Evolutionary conservation across 2,329 filamentous ascomycete species (phyloP), one percentile per base, ranked within the genome.

Genomic region (Trichoderma citrinoviride): DNA sequence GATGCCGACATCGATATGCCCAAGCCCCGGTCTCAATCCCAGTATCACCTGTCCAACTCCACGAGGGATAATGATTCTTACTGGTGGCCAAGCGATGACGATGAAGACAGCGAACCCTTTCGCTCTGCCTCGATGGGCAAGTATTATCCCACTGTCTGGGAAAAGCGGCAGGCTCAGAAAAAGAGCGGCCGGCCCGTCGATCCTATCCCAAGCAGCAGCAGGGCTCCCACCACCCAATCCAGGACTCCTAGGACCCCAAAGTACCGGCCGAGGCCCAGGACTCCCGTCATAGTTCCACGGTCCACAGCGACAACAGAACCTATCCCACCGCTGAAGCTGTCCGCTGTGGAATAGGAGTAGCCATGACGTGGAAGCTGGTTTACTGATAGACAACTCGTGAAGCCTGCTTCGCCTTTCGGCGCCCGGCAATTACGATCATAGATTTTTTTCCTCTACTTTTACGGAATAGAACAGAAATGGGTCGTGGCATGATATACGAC

Each of bases 91-190:
- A 61, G 57, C 57, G 47, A 52, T 29, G 49, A 52, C 17, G 57
- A 61, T 19, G 58, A 53, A 37, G 58, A 53, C 14, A 50, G 37
- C 21, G 58, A 61, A 5, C 47, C 40, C 12, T 53, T 50, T 33
- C 27, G 41, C 19, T 74, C 79, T 4, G 74, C 86, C 37, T 83
- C 85, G 0, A 78, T 86, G 75, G 86, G 86, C 25, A 88, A 87
- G 74, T 88, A 88, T 70, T 87, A 88, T 65, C 86, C 86, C 0
- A 82, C 84, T 27, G 87, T 87, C 73, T 88, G 86, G 69, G 83
- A 86, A 68, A 77, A 76, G 29, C 57, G 66, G 12, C 64, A 69
- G 10, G 37, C 41, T 6, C 67, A 72, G 23, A 55, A 70, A 43
- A 68, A 65, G 40, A 40, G 25, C 15, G n/a, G n/a, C 66, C 67